Evolutionary conservation across 441 rosid genomes (phyloP).

Genomic region (Geranium incanum): DNA sequence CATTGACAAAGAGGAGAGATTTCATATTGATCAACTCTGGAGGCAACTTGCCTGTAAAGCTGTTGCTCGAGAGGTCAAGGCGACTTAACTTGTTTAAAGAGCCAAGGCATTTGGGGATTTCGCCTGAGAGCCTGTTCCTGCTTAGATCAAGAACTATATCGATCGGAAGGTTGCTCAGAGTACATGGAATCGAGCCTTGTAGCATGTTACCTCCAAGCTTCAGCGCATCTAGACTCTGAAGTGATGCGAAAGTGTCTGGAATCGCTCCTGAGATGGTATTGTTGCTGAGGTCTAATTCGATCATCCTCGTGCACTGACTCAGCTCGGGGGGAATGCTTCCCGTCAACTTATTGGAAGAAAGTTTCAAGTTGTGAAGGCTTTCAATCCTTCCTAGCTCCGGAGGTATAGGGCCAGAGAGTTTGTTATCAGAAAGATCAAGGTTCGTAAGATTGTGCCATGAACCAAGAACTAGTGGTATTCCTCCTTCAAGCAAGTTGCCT

Average conservation of each 20-base stretch:
- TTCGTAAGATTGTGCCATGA: conserved; percentile 29
- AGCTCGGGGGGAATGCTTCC: conserved; percentile 31
- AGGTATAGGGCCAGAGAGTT: conserved; percentile 29
- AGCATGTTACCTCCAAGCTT: conserved; percentile 33
- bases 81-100: conserved; percentile 32
- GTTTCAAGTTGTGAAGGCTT: conserved; percentile 27
- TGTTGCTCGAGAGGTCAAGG: conserved; percentile 40
- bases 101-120: conserved; percentile 33
- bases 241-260: conserved; percentile 27
- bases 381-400: conserved; percentile 29
- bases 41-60: conserved; percentile 33
- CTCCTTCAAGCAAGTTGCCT: conserved; percentile 32
- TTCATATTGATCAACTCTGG: conserved; percentile 31
- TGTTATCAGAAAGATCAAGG: conserved; percentile 32
- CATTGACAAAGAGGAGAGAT: conserved; percentile 32
- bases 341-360: conserved; percentile 25
- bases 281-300: conserved; percentile 28
- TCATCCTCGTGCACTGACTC: conserved; percentile 25
- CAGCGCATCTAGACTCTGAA: conserved; percentile 26
- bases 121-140: conserved; percentile 31
- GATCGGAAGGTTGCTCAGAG: conserved; percentile 35
- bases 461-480: conserved; percentile 26
- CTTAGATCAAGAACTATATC: conserved; percentile 35
- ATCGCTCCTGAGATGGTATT: conserved; percentile 33
- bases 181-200: conserved; percentile 33